These are phyloP conservation scores for Testicularia cyperi DNA, from an alignment of 1,284 basidiomycete species.

Conservation along the genomic window DNA sequence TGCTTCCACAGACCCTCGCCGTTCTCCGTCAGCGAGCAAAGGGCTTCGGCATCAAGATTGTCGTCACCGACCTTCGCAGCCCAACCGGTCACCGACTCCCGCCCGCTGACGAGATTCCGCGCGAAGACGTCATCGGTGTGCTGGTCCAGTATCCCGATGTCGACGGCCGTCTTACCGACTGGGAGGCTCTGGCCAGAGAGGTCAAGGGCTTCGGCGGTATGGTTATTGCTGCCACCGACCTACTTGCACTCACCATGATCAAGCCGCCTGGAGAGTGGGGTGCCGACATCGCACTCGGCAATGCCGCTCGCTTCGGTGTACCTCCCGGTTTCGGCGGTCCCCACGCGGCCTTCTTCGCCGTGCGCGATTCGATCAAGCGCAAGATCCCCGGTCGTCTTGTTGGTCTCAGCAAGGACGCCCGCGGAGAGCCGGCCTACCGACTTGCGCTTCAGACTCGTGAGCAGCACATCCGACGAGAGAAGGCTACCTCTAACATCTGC, in stretches of 20 bases:
- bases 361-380: slow-evolving; percentile 86
- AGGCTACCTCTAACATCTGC: slow-evolving; percentile 60
- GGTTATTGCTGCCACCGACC: slow-evolving; percentile 83
- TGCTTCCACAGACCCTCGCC: slow-evolving; percentile 57
- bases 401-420: slow-evolving; percentile 80
- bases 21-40: slow-evolving; percentile 56
- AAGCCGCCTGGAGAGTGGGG: slow-evolving; percentile 98
- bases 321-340: slow-evolving; percentile 62
- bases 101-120: slow-evolving; percentile 41
- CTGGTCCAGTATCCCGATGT: slow-evolving; percentile 79
- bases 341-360: slow-evolving; percentile 88
- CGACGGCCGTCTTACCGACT: slow-evolving; percentile 81
- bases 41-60: slow-evolving; percentile 57
- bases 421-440: slow-evolving; percentile 85
- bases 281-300: slow-evolving; percentile 91
- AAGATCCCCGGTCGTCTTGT: slow-evolving; percentile 96
- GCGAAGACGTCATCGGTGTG: slow-evolving; percentile 71
- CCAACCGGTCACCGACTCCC: slow-evolving; percentile 46
- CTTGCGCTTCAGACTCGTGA: slow-evolving; percentile 74
- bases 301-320: slow-evolving; percentile 86
- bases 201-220: slow-evolving; percentile 78
- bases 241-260: slow-evolving; percentile 87
- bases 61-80: slow-evolving; percentile 43
- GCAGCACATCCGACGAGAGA: slow-evolving; percentile 60
- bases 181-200: slow-evolving; percentile 69